Evolutionary conservation across 306 rosid genomes (phyloP), one percentile per base, ranked within the genome.

Genomic region (Heteromeles arbutifolia): DNA sequence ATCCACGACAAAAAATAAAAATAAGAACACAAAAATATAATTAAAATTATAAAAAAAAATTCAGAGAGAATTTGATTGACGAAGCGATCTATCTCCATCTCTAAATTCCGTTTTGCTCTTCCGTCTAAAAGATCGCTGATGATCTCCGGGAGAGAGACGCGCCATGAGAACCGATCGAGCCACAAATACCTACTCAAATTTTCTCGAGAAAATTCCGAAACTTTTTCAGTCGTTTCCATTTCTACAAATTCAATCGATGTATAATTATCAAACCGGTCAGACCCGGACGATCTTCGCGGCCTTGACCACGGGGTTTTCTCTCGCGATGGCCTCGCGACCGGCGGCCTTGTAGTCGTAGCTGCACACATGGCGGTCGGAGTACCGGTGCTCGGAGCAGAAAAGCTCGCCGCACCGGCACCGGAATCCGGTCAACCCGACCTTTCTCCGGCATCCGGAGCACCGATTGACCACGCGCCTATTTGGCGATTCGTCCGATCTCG

Each of bases 341-440:
- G 84, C 99, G 44, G 93, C 69, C 74, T 92, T 96, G 81, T 96
- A 96, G 57, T 96, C 99, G 79, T 84, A 96, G 80, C 88, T 84
- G 83, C 99, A 96, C n/a, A 85, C 91, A 59, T 96, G 99, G 19
- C 99, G 96, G 78, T 96, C 99, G 65, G 99, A 85, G 80, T 96
- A 96, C 72, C 99, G 91, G 43, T 96, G 99, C 61, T 90, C 92
- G 1, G 89, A 31, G 80, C 99, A 96, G 74, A 92, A 96, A 0
- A 96, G 91, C 11, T 96, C 98, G 0, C 99, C 99, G 67, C 99
- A 96, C 11, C 99, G 96, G 78, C 99, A 96, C 4, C 97, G 85
- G 78, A 96, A 89, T 11, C 99, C 97, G 62, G 98, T 92, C 58
- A 96, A 84, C 0, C 99, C 99, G 26, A 96, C 98, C 76, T 92